Base-by-base conservation (phyloP, 192 early-diverging fungal species). In the Diversispora eburnea region DNA sequence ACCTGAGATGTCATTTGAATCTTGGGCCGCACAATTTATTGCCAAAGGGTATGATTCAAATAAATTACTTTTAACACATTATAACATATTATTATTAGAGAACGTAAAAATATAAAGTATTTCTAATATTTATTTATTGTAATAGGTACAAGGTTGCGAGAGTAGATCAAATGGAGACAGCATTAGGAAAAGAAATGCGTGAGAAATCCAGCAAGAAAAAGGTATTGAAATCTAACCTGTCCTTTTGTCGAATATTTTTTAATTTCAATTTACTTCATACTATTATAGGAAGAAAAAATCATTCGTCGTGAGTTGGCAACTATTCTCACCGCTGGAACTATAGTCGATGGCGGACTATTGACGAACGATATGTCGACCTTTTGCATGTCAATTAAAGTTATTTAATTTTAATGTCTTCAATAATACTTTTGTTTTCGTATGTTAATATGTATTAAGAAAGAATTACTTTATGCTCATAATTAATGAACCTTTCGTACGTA, bases 91-190 rank as follows among this genome's bases (percentile, higher is more conserved):
- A 33, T 33, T 33, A 33, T 33, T 33, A 33, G 25, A 2, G 25
- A 33, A 39, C 0, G 20, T 3, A 61, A 9, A 3, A 43, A 45
- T 17, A 19, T 46, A n/a, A 8, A 45, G 4, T 45, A 19, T 45
- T 61, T n/a, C n/a, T 13, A 17, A 25, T 33, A 8, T 25, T 59
- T 61, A 17, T 48, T 25, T 0, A 43, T 1, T 63, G 6, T 43
- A 45, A 52, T 42, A 83, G 82, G 4, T 76, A 82, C 83, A 97
- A 95, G 75, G 92, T 99, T 0, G 97, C 96, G 0, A 91, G 89
- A 52, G 98, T 99, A 6, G 97, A 98, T 78, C 98, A 99, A 80
- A 92, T 95, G 87, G 98, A 99, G 78, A 95, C 87, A 3, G 90
- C 93, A 6, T 83, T 99, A 45, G 95, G 93, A 19, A 99, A 99